Evolutionary conservation across 805 yeast genomes (phyloP), one percentile per base, ranked within the genome.

Genomic region (Pichia phayaonensis): DNA sequence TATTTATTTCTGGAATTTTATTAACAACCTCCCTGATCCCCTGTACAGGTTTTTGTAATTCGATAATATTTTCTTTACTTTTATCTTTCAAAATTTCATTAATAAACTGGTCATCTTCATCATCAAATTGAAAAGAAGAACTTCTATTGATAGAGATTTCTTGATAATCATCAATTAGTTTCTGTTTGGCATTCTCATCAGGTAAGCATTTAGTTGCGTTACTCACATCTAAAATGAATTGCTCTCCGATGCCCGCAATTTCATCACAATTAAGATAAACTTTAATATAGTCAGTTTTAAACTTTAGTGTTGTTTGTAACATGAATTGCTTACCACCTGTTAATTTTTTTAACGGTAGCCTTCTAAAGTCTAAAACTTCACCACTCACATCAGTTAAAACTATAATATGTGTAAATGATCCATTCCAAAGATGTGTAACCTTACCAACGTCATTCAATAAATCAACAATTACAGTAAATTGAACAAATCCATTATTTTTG

Each of bases 291-390:
- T 67, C 66, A 1, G 46, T 46, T 11, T 40, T 44, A 5, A 56
- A 50, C 0, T 42, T 38, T 1, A 73, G 31, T 1, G 52, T 49
- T 3, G 65, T 50, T 2, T 53, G 50, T 6, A 75, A 26, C 2
- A 44, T 54, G 45, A 71, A 71, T 1, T 64, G 49, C 47, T 67
- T 39, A 54, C 56, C 24, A 2, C 44, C 45, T 43, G 52, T 15
- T 58, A 61, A 40, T 62, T 70, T 36, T 23, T 51, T 62, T 21
- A 60, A 47, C 10, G 62, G 61, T 1, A 75, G 59, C 52, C 75
- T 68, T 50, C 80, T 64, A 49, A 74, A 77, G 51, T 75, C 81
- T 8, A 76, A 48, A 13, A 79, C 53, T 4, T 44, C 56, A 0
- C 78, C 79, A 8, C 49, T 40, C 4, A 47, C 36, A 31, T 52